These are phyloP conservation scores for Yarrowia osloensis DNA, from an alignment of 805 yeast genomes.

Conservation along the genomic window DNA sequence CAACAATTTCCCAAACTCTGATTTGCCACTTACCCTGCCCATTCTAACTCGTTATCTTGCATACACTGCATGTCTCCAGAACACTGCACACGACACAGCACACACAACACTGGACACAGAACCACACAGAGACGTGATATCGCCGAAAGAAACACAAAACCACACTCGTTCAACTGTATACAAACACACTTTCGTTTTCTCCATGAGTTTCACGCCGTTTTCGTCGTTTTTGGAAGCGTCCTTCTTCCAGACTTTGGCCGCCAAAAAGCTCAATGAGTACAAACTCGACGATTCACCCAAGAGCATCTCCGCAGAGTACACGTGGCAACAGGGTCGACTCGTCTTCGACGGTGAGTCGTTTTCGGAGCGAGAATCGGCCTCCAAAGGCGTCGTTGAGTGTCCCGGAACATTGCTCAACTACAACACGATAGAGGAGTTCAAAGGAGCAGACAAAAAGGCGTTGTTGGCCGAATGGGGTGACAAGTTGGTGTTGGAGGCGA, in stretches of 20 bases:
- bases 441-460: constrained; percentile 60
- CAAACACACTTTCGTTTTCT: not conserved
- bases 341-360: constrained; percentile 36
- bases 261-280: constrained; percentile 69
- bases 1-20: not conserved
- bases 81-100: not conserved
- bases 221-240: constrained; percentile 83
- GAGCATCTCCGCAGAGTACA: not conserved
- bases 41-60: constrained; percentile 22
- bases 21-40: constrained; percentile 15
- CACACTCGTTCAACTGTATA: not conserved
- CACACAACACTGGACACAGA: not conserved
- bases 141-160: not conserved
- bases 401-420: constrained; percentile 57
- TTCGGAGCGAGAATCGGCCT: constrained; percentile 33
- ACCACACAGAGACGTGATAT: not conserved
- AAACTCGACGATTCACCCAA: constrained; percentile 55
- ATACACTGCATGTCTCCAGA: not conserved
- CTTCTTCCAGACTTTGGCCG: constrained; percentile 75
- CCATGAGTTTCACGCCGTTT: constrained; percentile 49
- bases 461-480: constrained; percentile 52
- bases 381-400: constrained; percentile 35
- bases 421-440: constrained; percentile 87
- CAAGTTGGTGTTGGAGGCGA: constrained; percentile 38
- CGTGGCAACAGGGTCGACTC: constrained; percentile 12